Conservation (phyloP, 345 rosid genomes). For the Eucalyptus marginata region DNA sequence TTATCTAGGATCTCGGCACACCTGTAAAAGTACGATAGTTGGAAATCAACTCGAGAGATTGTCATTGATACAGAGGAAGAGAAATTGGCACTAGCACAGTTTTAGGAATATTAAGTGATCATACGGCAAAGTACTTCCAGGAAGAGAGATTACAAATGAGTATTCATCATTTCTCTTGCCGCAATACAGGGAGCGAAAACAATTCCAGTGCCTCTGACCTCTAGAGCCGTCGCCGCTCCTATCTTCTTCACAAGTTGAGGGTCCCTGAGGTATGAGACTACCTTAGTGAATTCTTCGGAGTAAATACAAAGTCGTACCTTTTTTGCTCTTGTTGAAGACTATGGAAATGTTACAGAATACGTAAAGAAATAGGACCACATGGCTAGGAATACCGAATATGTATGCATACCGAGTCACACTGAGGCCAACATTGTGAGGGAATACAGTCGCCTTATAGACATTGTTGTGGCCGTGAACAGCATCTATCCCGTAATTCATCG, state of each 20-base stretch:
- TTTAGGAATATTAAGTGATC: neutral
- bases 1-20: conserved; percentile 64
- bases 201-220: conserved; percentile 81
- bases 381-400: neutral
- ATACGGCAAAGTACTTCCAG: neutral
- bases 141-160: neutral
- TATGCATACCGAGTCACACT: conserved; percentile 40
- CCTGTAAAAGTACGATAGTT: conserved; percentile 2
- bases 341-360: neutral
- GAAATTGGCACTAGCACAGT: neutral
- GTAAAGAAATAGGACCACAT: neutral
- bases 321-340: neutral
- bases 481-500: conserved; percentile 91
- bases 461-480: conserved; percentile 92
- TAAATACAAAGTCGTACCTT: neutral
- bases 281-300: neutral
- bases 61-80: neutral
- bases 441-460: conserved; percentile 74
- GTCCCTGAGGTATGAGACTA: conserved; percentile 21
- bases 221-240: conserved; percentile 77
- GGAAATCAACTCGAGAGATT: neutral
- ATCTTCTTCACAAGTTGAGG: conserved; percentile 61
- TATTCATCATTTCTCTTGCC: conserved; percentile 4
- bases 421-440: conserved; percentile 82
- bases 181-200: conserved; percentile 75